Base-by-base conservation (phyloP, 345 rosid species). In the Hibiscus trionum region DNA sequence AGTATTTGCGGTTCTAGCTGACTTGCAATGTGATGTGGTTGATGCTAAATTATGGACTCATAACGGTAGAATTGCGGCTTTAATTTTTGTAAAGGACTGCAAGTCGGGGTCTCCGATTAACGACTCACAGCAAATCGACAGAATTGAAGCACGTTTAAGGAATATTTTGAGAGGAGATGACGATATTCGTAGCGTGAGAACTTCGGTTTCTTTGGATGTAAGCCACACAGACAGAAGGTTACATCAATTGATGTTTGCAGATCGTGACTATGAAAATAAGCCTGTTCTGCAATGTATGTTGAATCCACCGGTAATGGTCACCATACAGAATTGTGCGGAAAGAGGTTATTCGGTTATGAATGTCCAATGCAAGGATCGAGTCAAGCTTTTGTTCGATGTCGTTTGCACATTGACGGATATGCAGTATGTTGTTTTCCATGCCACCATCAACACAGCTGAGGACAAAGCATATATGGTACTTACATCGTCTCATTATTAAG, bases 221-320 rank as follows among this genome's bases (percentile, higher is more conserved):
- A 91, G 88, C 5, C 99, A 95, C 39, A 84, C 91, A 0, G 99
- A 92, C 77, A 88, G 97, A 58, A 89, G 99, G 77, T 83, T 95
- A 53, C 99, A 95, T 72, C 99, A 95, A 78, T 88, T 95, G 86
- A 92, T 95, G 99, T 90, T 90, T 79, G 90, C 96, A 0, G 99
- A 95, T 50, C 78, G 99, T 75, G 99, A 95, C 73, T 95, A 92
- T 29, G 99, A 92, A 74, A 81, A 82, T 74, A 83, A 87, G 72
- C 84, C 90, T 7, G 78, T 80, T 69, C 77, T 84, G 85, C 76
- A 67, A 71, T 77, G 50, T 9, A 50, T 66, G 42, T 16, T 74
- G 16, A 88, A 82, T 80, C 75, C 82, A 7, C 16, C 62, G 17
- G 90, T 90, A 0, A 80, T 82, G n/a, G 97, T 95, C 50, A 89